These are phyloP conservation scores for Diaporthe citriasiana DNA, from an alignment of 2,329 filamentous ascomycete genomes.

Conservation along the genomic window DNA sequence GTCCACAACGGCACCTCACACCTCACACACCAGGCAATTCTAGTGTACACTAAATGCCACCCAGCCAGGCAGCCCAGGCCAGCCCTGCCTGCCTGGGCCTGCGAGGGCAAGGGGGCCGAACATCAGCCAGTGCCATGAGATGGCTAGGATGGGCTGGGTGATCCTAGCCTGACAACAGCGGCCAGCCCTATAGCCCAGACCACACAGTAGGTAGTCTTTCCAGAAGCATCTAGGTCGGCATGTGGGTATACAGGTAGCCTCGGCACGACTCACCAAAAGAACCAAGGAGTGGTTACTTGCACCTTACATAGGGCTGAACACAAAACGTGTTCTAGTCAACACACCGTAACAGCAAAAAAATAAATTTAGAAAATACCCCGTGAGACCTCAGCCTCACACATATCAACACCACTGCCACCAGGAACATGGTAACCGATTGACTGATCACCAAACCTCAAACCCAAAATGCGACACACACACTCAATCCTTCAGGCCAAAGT, in stretches of 20 bases:
- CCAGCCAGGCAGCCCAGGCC: too few relatives aligned
- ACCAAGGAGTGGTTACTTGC: not conserved
- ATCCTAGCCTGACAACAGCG: not conserved
- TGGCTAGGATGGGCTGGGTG: not conserved
- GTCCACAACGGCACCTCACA: too few relatives aligned
- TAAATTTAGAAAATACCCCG: not conserved
- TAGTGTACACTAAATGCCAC: not conserved
- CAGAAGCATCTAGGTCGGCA: not conserved
- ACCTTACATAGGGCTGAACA: slow-evolving; percentile 9
- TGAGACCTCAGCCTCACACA: not conserved
- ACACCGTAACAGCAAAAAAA: not conserved
- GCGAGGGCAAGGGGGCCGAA: not conserved
- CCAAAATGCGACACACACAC: not conserved
- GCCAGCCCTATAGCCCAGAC: not conserved
- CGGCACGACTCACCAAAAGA: not conserved
- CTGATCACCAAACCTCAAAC: not conserved
- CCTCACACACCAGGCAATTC: not conserved
- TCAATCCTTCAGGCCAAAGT: not conserved
- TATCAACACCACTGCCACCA: not conserved
- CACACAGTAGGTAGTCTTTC: not conserved
- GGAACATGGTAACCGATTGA: not conserved
- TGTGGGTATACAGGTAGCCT: not conserved
- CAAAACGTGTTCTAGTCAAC: not conserved
- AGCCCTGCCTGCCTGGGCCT: not conserved
- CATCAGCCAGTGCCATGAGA: not conserved